phyloP scores from a whole-genome alignment of 768 basidiomycete species.

The Lactifluus piperatus region DNA sequence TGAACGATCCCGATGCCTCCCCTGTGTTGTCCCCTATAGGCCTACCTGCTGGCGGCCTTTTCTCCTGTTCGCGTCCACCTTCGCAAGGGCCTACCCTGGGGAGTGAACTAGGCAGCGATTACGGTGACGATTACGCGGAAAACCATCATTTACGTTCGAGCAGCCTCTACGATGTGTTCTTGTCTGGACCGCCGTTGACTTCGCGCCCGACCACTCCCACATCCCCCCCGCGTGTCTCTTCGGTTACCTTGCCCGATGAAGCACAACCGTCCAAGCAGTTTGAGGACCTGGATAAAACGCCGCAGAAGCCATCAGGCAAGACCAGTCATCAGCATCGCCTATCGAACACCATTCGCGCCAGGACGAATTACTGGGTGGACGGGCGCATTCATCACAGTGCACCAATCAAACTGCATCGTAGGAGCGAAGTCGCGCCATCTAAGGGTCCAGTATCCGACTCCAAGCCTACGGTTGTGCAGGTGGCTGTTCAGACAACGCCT shows the following conservation, averaged over 20 bases:
- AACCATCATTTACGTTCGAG: slow-evolving; percentile 42
- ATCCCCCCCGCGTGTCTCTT: neutral
- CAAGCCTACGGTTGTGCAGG: slow-evolving; percentile 1
- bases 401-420: neutral
- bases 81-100: slow-evolving; percentile 36
- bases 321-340: slow-evolving; percentile 27
- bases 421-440: neutral
- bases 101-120: slow-evolving; percentile 50
- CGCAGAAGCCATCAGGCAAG: slow-evolving; percentile 12
- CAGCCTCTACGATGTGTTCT: slow-evolving; percentile 44
- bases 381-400: slow-evolving; percentile 39
- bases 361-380: slow-evolving; percentile 52
- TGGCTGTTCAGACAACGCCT: slow-evolving; percentile 1
- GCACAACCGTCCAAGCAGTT: slow-evolving; percentile 13
- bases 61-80: neutral
- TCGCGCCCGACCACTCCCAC: slow-evolving; percentile 21
- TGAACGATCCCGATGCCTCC: slow-evolving; percentile 1
- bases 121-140: slow-evolving; percentile 35
- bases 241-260: slow-evolving; percentile 19
- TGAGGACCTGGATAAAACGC: slow-evolving; percentile 16
- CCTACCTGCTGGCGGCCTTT: slow-evolving; percentile 8
- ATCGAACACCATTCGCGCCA: slow-evolving; percentile 45
- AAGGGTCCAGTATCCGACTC: neutral
- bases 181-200: slow-evolving; percentile 19
- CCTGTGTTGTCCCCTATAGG: slow-evolving; percentile 15